Conservation (phyloP, 2,329 filamentous ascomycete species). For the Ophiocordyceps camponoti-rufipedis region DNA sequence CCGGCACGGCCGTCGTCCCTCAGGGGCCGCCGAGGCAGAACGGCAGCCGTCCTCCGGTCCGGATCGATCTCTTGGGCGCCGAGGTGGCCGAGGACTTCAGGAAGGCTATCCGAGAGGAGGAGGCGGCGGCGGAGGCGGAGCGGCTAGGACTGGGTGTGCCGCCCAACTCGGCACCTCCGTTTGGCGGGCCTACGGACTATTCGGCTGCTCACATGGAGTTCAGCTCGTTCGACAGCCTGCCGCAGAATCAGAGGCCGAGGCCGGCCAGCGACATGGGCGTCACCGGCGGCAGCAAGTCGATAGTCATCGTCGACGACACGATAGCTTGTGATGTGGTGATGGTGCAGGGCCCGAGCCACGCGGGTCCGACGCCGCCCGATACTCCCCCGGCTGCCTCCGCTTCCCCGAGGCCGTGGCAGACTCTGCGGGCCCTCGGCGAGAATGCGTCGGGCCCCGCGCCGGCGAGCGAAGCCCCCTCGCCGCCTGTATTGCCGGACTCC, state of each 20-base stretch:
- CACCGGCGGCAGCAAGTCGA: conserved; percentile 73
- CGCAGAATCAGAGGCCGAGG: conserved; percentile 15
- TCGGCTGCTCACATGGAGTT: conserved; percentile 25
- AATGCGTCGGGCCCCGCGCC: conserved; percentile 19
- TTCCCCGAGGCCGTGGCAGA: conserved; percentile 25
- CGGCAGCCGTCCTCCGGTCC: conserved; percentile 32
- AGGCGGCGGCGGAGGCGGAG: conserved; percentile 22
- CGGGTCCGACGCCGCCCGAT: conserved; percentile 40
- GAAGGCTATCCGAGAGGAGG: conserved; percentile 52
- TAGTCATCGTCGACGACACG: conserved; percentile 68
- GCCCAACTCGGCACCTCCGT: conserved; percentile 9
- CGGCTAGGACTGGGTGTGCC: conserved; percentile 6
- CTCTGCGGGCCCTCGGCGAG: conserved; percentile 35
- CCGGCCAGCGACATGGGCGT: conserved; percentile 38
- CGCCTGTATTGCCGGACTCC: conserved; percentile 29
- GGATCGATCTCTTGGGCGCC: conserved; percentile 71
- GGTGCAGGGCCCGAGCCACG: conserved; percentile 22
- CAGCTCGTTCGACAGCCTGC: conserved; percentile 15
- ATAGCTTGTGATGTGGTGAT: conserved; percentile 25
- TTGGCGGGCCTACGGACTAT: conserved; percentile 18
- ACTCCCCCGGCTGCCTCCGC: conserved; percentile 32
- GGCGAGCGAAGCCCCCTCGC: conserved; percentile 19
- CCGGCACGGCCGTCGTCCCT: conserved; percentile 41
- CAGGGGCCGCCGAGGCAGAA: conserved; percentile 27
- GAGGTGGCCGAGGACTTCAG: conserved; percentile 65